A percentile compares a stretch with the other conserved stretches of the same genome.
phyloP scores from a whole-genome alignment of 306 rosid species.

The Crotalaria pallida region DNA sequence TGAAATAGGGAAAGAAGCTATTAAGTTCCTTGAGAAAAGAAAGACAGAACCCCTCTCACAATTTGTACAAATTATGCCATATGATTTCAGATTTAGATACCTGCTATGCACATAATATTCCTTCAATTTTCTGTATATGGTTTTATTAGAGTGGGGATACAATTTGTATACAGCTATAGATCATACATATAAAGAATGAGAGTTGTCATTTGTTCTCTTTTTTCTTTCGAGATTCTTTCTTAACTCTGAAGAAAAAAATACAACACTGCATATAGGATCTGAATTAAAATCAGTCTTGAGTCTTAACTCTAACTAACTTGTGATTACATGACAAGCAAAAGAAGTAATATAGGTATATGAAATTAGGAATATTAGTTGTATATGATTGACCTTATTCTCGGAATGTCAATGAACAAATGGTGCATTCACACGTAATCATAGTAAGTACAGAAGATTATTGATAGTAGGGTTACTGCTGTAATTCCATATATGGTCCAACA shows the following conservation, averaged over 20 bases:
- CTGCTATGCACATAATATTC: constrained; percentile 48
- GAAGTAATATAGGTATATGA: neutral
- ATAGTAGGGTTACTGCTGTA: neutral
- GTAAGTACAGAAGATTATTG: neutral
- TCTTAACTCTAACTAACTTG: neutral
- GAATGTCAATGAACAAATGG: neutral
- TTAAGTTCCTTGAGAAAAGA: constrained; percentile 54
- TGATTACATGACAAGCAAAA: neutral
- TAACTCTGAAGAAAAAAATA: neutral
- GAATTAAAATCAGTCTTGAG: neutral
- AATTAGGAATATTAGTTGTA: neutral
- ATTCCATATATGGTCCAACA: neutral
- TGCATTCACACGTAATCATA: neutral
- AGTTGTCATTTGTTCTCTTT: neutral
- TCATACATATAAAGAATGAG: constrained; percentile 8
- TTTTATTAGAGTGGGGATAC: constrained; percentile 18
- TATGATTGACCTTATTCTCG: neutral
- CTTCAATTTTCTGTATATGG: constrained; percentile 7
- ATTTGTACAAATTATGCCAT: constrained; percentile 70
- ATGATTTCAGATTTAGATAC: constrained; percentile 87
- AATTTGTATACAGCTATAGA: constrained; percentile 37
- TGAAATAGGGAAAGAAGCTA: constrained; percentile 77
- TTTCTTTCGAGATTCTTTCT: neutral
- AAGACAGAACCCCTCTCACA: constrained; percentile 54
- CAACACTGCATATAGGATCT: neutral